Conservation (phyloP, 208 protist species). For the Lotmaria passim region DNA sequence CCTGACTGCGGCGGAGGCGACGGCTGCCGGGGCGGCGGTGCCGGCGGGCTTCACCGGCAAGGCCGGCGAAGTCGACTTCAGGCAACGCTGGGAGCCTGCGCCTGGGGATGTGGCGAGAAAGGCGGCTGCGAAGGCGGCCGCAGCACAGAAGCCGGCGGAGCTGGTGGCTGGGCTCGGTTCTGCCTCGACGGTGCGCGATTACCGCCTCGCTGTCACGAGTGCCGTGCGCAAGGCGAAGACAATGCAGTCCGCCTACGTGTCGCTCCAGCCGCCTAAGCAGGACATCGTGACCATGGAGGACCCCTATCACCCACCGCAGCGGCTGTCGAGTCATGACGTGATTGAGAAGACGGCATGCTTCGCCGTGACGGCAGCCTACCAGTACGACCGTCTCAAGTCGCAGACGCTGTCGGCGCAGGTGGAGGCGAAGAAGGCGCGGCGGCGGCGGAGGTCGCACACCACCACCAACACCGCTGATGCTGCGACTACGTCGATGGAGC, state of each 20-base stretch:
- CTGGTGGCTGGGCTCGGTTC: slow-evolving; percentile 37
- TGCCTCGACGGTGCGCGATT: slow-evolving; percentile 56
- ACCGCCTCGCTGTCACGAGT: slow-evolving; percentile 67
- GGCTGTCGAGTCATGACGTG: slow-evolving; percentile 46
- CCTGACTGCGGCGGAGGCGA: slow-evolving; percentile 17
- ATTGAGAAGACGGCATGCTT: slow-evolving; percentile 75
- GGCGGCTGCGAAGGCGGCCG: not conserved
- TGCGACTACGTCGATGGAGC: slow-evolving; percentile 26
- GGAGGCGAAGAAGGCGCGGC: slow-evolving; percentile 4
- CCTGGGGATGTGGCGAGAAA: not conserved
- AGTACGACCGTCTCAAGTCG: slow-evolving; percentile 68
- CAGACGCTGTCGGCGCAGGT: slow-evolving; percentile 6
- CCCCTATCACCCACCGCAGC: slow-evolving; percentile 48
- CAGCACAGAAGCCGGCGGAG: slow-evolving; percentile 17
- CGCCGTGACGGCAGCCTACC: slow-evolving; percentile 78
- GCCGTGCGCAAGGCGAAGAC: slow-evolving; percentile 74
- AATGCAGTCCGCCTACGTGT: slow-evolving; percentile 22
- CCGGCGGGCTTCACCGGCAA: slow-evolving; percentile 55
- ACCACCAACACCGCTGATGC: not conserved
- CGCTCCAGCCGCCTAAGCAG: slow-evolving; percentile 35
- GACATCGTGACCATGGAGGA: slow-evolving; percentile 31
- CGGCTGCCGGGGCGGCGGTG: slow-evolving; percentile 12
- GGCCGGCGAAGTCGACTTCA: slow-evolving; percentile 41
- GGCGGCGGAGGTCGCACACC: not conserved
- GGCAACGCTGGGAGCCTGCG: slow-evolving; percentile 1